phyloP scores from a whole-genome alignment of 768 basidiomycete species.

The Paxillus ammoniavirescens region DNA sequence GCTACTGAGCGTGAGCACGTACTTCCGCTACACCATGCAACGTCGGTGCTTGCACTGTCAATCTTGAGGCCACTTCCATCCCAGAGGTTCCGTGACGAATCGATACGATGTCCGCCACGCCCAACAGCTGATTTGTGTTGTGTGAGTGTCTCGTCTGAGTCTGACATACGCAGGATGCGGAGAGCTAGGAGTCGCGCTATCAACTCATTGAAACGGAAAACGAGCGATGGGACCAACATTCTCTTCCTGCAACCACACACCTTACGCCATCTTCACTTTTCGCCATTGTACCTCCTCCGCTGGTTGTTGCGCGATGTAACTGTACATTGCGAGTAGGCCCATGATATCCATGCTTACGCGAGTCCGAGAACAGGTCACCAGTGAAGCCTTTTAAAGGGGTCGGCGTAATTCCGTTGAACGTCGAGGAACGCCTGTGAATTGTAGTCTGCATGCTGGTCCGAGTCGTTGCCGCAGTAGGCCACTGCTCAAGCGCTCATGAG shows the following conservation, averaged over 20 bases:
- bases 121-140: slow-evolving; percentile 57
- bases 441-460: slow-evolving; percentile 20
- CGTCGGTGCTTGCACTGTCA: slow-evolving; percentile 75
- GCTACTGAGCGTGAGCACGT: slow-evolving; percentile 22
- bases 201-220: slow-evolving; percentile 2
- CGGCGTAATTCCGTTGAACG: slow-evolving; percentile 11
- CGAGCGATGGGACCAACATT: slow-evolving; percentile 48
- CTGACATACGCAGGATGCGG: slow-evolving; percentile 56
- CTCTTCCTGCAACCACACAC: slow-evolving; percentile 77
- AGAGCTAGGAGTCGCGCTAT: slow-evolving; percentile 42
- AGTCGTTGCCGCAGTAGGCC: too few species aligned
- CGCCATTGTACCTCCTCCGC: slow-evolving; percentile 66
- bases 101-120: slow-evolving; percentile 63
- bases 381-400: slow-evolving; percentile 6
- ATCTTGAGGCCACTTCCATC: slow-evolving; percentile 75
- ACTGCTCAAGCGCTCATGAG: too few species aligned
- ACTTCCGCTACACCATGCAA: slow-evolving; percentile 78
- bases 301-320: slow-evolving; percentile 54
- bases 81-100: slow-evolving; percentile 76
- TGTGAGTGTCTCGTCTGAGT: slow-evolving; percentile 38
- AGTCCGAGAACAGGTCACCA: slow-evolving; percentile 39
- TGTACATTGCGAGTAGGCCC: slow-evolving; percentile 55
- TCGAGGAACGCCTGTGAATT: slow-evolving; percentile 27
- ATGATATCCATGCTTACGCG: slow-evolving; percentile 42
- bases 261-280: slow-evolving; percentile 63